A percentile compares a stretch with the other conserved stretches of the same genome.
These are phyloP conservation scores for Mortierella sp. DNA, from an alignment of 371 early-diverging fungal genomes.

Conservation along the genomic window DNA sequence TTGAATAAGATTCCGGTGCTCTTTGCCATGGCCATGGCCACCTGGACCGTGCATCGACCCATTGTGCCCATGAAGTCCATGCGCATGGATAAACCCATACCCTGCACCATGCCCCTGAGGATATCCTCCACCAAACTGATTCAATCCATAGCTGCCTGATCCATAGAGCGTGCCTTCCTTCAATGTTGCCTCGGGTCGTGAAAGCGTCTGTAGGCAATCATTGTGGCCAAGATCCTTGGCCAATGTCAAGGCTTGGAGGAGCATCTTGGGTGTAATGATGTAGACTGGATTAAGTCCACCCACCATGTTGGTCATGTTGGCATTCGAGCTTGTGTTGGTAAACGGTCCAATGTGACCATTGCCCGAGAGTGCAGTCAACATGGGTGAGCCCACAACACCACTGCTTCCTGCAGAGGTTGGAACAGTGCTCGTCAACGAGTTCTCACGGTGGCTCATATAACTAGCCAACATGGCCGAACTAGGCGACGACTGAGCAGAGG, in stretches of 20 bases:
- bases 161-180: slow-evolving; percentile 50
- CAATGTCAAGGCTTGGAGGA: slow-evolving; percentile 41
- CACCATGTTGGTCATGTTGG: slow-evolving; percentile 52
- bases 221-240: slow-evolving; percentile 48
- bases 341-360: slow-evolving; percentile 16
- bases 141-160: slow-evolving; percentile 48
- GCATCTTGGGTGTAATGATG: slow-evolving; percentile 45
- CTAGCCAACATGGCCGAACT: slow-evolving; percentile 36
- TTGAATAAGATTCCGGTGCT: slow-evolving; percentile 48
- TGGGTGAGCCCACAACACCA: slow-evolving; percentile 31
- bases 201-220: slow-evolving; percentile 46
- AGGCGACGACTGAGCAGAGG: slow-evolving; percentile 51
- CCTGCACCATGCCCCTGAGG: slow-evolving; percentile 9
- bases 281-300: slow-evolving; percentile 44
- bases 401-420: neutral
- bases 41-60: slow-evolving; percentile 6
- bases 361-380: slow-evolving; percentile 15
- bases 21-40: slow-evolving; percentile 32
- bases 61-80: slow-evolving; percentile 10
- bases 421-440: neutral
- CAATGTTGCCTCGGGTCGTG: slow-evolving; percentile 42
- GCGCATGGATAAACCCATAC: slow-evolving; percentile 19
- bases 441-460: slow-evolving; percentile 39
- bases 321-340: slow-evolving; percentile 48
- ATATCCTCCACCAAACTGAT: slow-evolving; percentile 18